These are phyloP conservation scores for Aspergillus awamori DNA, from an alignment of 2,329 filamentous ascomycete species.

Conservation along the genomic window DNA sequence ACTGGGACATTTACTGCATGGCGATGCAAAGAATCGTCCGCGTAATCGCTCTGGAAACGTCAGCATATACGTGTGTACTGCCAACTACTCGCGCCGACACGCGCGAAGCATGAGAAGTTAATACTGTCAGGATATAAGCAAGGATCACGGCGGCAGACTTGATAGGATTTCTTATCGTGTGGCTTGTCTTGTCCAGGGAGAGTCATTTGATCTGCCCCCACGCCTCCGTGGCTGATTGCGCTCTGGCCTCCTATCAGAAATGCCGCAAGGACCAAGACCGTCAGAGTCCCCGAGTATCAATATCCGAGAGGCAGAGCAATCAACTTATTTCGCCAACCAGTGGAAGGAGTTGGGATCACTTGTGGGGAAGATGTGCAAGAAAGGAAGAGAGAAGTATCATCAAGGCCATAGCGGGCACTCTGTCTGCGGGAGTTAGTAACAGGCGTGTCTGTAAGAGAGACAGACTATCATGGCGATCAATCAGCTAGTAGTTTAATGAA, in stretches of 20 bases:
- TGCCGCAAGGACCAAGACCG: background rate
- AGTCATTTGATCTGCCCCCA: slow-evolving; percentile 2
- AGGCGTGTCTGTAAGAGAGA: background rate
- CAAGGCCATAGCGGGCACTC: background rate
- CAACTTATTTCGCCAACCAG: background rate
- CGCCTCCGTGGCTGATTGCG: background rate
- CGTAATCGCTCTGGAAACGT: background rate
- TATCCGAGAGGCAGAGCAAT: background rate
- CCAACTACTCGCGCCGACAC: background rate
- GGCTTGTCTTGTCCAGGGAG: background rate
- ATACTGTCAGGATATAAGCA: background rate
- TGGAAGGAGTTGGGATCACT: background rate
- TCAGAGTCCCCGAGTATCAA: background rate
- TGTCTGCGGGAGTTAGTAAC: background rate
- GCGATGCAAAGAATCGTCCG: background rate
- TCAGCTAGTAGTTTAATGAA: too few relatives aligned
- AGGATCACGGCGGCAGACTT: slow-evolving; percentile 3
- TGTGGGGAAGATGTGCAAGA: background rate
- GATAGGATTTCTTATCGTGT: background rate
- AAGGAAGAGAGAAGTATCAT: background rate
- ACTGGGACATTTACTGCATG: background rate
- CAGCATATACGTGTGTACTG: background rate
- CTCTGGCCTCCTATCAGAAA: background rate
- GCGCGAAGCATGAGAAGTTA: background rate
- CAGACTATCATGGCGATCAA: background rate